Percentiles rank a stretch among this genome's conserved stretches.
Conservation (phyloP, 2,329 filamentous ascomycete species). For the Blastomyces emzantsi region DNA sequence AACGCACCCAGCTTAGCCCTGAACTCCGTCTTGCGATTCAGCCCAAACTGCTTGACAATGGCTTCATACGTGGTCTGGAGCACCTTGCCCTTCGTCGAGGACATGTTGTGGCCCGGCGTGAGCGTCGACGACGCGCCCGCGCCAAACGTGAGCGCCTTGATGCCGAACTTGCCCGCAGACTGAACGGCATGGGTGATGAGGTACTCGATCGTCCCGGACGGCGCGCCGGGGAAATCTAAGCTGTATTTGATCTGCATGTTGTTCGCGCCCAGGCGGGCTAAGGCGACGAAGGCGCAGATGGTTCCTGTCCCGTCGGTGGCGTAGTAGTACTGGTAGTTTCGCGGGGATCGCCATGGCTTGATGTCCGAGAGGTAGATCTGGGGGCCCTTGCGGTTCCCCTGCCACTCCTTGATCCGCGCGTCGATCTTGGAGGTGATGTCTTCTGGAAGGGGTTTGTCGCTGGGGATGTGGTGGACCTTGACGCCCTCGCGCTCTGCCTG, state of each 20-base stretch:
- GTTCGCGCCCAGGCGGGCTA: constrained; percentile 73
- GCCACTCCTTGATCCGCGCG: constrained; percentile 68
- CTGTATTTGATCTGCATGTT: constrained; percentile 95
- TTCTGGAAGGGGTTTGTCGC: constrained; percentile 54
- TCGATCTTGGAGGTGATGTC: constrained; percentile 63
- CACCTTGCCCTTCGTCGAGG: constrained; percentile 70
- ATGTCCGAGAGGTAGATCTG: constrained; percentile 90
- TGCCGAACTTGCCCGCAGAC: constrained; percentile 48
- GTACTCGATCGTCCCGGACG: constrained; percentile 80
- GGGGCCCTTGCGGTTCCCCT: constrained; percentile 62
- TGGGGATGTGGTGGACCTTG: constrained; percentile 63
- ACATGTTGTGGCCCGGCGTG: constrained; percentile 70
- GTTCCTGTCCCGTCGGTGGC: constrained; percentile 63
- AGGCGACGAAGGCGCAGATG: constrained; percentile 67
- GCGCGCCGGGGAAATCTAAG: constrained; percentile 81
- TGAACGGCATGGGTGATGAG: constrained; percentile 66
- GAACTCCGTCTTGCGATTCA: constrained; percentile 81
- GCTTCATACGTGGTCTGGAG: constrained; percentile 74
- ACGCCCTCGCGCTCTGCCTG: constrained; percentile 76
- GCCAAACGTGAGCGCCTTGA: constrained; percentile 71
- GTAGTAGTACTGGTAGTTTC: constrained; percentile 79
- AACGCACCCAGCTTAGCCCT: constrained; percentile 79
- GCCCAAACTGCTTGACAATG: constrained; percentile 68
- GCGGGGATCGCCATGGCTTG: constrained; percentile 73
- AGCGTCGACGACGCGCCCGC: constrained; percentile 68